A percentile compares a stretch with the other conserved stretches of the same genome.
Evolutionary conservation across 1,284 basidiomycete species (phyloP).

Genomic region (Earliella scabrosa): DNA sequence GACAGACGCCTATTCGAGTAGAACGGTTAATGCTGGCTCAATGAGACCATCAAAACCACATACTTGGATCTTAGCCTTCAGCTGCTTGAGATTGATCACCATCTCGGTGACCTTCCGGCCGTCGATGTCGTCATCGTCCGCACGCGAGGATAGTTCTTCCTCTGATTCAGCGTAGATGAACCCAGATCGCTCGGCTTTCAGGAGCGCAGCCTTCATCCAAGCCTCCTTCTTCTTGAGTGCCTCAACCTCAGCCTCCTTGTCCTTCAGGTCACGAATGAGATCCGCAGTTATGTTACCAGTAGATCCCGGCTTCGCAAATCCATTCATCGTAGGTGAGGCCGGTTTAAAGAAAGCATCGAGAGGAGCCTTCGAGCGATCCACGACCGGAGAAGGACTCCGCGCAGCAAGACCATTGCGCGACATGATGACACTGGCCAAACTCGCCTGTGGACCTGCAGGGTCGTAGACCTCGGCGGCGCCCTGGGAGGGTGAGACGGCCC

Average conservation of each 20-base stretch:
- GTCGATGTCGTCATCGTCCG: slow-evolving; percentile 39
- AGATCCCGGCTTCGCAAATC: slow-evolving; percentile 56
- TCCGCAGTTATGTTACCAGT: slow-evolving; percentile 75
- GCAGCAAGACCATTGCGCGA: slow-evolving; percentile 50
- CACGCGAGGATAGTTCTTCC: slow-evolving; percentile 44
- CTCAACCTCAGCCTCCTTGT: slow-evolving; percentile 84
- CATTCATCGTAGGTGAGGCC: slow-evolving; percentile 61
- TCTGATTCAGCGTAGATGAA: slow-evolving; percentile 66
- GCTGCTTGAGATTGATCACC: slow-evolving; percentile 86
- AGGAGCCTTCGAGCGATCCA: slow-evolving; percentile 57
- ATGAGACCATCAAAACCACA: slow-evolving; percentile 29
- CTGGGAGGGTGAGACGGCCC: slow-evolving; percentile 59
- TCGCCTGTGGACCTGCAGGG: slow-evolving; percentile 43
- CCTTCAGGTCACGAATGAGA: slow-evolving; percentile 76
- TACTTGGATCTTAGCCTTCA: slow-evolving; percentile 89
- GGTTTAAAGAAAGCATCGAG: slow-evolving; percentile 65
- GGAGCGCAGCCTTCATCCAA: slow-evolving; percentile 87
- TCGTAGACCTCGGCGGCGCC: slow-evolving; percentile 42
- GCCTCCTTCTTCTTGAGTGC: slow-evolving; percentile 76
- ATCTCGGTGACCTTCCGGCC: slow-evolving; percentile 67
- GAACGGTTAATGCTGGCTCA: slow-evolving; percentile 5
- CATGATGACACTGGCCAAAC: slow-evolving; percentile 59
- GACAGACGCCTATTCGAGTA: slow-evolving; percentile 59
- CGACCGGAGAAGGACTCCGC: slow-evolving; percentile 66
- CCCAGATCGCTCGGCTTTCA: slow-evolving; percentile 80